These are phyloP conservation scores for Saussurea involucrata DNA, from an alignment of 129 eudicot genomes.

Conservation along the genomic window DNA sequence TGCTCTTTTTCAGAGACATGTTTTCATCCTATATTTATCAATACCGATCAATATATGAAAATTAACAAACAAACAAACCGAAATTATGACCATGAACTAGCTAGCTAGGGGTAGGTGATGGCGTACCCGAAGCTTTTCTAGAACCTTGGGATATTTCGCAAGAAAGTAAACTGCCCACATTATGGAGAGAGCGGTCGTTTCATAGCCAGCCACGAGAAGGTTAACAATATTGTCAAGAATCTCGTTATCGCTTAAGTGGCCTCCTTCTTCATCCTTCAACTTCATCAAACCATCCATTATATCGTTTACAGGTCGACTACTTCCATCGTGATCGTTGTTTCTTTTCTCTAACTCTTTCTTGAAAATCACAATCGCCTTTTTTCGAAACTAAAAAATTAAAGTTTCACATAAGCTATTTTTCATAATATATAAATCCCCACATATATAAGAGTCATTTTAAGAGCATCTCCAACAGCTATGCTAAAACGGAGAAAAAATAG, in stretches of 20 bases:
- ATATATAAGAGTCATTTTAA: no score
- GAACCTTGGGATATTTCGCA: slow-evolving; percentile 58
- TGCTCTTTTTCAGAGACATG: slow-evolving; percentile 21
- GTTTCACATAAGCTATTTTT: background rate
- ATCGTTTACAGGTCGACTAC: background rate
- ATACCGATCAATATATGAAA: background rate
- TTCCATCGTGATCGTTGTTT: background rate
- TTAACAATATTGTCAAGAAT: slow-evolving; percentile 51
- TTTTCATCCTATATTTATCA: slow-evolving; percentile 22
- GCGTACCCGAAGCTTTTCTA: slow-evolving; percentile 61
- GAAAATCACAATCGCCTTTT: background rate
- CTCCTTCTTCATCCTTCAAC: slow-evolving; percentile 38
- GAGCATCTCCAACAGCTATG: no score
- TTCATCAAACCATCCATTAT: background rate
- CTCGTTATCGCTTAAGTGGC: slow-evolving; percentile 42
- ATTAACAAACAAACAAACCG: background rate
- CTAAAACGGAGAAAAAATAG: no score
- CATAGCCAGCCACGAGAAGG: slow-evolving; percentile 39
- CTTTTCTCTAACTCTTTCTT: background rate
- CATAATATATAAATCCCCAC: background rate
- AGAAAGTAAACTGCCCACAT: slow-evolving; percentile 57
- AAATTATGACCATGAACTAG: no score
- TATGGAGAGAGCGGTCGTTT: slow-evolving; percentile 32
- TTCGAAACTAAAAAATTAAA: background rate
- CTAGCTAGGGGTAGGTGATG: background rate